phyloP scores from a whole-genome alignment of 2,329 filamentous ascomycete species.

The Fusarium tanahbumbuense region DNA sequence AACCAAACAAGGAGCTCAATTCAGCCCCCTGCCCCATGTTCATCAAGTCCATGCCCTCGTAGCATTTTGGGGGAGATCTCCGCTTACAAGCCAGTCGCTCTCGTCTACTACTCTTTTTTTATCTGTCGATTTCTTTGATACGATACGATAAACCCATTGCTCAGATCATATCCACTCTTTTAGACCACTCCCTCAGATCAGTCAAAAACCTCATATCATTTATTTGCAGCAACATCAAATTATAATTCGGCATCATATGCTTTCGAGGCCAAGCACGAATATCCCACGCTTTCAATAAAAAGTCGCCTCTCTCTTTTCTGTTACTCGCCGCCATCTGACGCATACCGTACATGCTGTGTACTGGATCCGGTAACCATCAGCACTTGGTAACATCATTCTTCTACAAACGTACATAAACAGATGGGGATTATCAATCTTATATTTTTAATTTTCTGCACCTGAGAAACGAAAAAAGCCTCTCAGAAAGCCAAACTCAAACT shows the following conservation, averaged over 20 bases:
- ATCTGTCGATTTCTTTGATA: slow-evolving; percentile 30
- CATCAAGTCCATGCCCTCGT: slow-evolving; percentile 24
- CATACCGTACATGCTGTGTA: slow-evolving; percentile 27
- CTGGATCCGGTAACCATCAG: slow-evolving; percentile 38
- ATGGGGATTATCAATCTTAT: slow-evolving; percentile 15
- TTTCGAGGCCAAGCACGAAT: slow-evolving; percentile 8
- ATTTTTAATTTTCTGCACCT: not conserved
- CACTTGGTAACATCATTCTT: slow-evolving; percentile 32
- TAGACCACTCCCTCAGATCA: slow-evolving; percentile 8
- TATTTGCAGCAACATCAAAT: too few species aligned
- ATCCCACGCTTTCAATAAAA: not conserved
- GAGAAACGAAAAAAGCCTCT: not conserved
- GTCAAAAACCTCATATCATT: slow-evolving; percentile 29
- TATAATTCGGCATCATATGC: slow-evolving; percentile 20
- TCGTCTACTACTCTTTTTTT: slow-evolving; percentile 15
- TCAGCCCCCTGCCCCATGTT: not conserved
- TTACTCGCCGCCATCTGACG: slow-evolving; percentile 26
- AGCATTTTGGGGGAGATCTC: slow-evolving; percentile 29
- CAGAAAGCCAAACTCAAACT: slow-evolving; percentile 6
- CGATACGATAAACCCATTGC: slow-evolving; percentile 30
- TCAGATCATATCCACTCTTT: slow-evolving; percentile 33
- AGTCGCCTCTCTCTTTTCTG: slow-evolving; percentile 17
- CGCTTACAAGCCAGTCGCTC: slow-evolving; percentile 29
- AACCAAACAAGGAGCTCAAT: slow-evolving; percentile 5
- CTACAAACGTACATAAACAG: slow-evolving; percentile 24